Percentiles rank a stretch among this genome's conserved stretches.
Evolutionary conservation across 75 land plant genomes (phyloP).

Genomic region (Selaginella tamariscina): DNA sequence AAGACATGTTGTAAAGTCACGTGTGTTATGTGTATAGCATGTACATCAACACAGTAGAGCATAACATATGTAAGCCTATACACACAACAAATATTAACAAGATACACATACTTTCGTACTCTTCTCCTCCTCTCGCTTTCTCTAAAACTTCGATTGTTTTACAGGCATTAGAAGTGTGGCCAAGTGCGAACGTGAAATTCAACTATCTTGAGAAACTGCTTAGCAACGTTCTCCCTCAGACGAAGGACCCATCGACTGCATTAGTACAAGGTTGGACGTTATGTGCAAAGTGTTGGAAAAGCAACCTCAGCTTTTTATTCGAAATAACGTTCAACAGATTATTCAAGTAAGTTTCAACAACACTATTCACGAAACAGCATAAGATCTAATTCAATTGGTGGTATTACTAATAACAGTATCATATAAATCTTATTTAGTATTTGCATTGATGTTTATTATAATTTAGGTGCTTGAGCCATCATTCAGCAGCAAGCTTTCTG

Average conservation of each 20-base stretch:
- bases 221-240: conserved; percentile 53
- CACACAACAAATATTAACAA: no score
- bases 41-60: no score
- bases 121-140: no score
- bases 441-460: background rate
- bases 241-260: conserved; percentile 93
- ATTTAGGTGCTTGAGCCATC: conserved; percentile 92
- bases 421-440: background rate
- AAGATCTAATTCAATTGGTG: background rate
- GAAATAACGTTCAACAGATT: conserved; percentile 90
- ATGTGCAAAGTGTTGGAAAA: conserved; percentile 98
- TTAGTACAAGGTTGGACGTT: conserved; percentile 97
- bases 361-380: background rate
- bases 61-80: no score
- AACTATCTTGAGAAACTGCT: conserved; percentile 90
- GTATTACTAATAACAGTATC: background rate
- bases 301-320: conserved; percentile 93
- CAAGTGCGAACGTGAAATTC: conserved; percentile 94
- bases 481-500: conserved; percentile 78
- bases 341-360: conserved; percentile 48
- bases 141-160: no score
- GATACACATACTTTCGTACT: no score
- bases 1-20: no score
- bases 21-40: no score
- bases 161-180: conserved; percentile 98